Evolutionary conservation across 1,139 yeast genomes (phyloP), one percentile per base, ranked within the genome.

Genomic region (Taphrina communis): DNA sequence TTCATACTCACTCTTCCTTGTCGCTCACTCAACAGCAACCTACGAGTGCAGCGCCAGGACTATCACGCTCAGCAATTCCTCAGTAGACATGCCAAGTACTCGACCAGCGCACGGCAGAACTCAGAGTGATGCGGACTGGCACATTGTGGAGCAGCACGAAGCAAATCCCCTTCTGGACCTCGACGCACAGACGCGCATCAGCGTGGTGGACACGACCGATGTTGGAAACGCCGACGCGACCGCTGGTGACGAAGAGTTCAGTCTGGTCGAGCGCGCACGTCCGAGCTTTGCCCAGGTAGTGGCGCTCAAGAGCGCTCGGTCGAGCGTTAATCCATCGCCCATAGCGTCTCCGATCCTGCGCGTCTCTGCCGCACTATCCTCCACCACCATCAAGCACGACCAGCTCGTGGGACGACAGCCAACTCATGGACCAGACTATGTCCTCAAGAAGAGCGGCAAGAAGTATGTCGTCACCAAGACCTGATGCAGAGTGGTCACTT

Each of bases 381-480:
- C 50, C 38, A 9, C 35, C 6, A 19, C 36, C 31, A 25, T 25
- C 4, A 35, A 39, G 48, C n/a, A 38, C 21, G 17, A 17, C 35
- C 25, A 17, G 50, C 60, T 17, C 9, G 31, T 12, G 12, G 31
- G 31, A 25, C 31, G 31, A 25, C 44, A 41, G 14, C 60, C 14
- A 8, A 44, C 7, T 25, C 46, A 44, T 21, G 31, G 53, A 6
- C 8, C 35, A 2, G 60, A 38, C 3, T 58, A 58, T 31, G 21
- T 19, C 9, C n/a, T 58, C 42, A 58, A 58, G 52, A 58, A 58
- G 62, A 58, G 62, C 17, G 62, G 62, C 62, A 58, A 58, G 62
- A 36, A 21, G n/a, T 58, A 58, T 21, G n/a, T 58, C 21, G 53
- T 42, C 17, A 39, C 44, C 25, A 42, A 44, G 14, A 9, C 62